Evolutionary conservation across 139 green algal species (phyloP), one percentile per base, ranked within the genome.

Genomic region (Asterochloris sp.): DNA sequence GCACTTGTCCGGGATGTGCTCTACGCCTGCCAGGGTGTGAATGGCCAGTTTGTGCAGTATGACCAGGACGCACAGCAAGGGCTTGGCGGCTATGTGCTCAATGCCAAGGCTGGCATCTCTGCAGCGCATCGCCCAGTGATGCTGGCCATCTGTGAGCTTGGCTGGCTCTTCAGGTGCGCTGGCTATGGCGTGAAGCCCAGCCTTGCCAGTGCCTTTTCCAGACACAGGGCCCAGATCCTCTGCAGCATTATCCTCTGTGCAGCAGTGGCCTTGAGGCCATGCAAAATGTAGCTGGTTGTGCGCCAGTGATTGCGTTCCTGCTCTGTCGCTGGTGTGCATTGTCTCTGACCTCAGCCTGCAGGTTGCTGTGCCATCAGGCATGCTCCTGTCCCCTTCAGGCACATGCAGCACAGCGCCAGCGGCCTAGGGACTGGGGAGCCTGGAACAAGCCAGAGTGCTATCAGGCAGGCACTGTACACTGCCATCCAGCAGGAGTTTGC

Each of bases 1-100:
- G 69, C 84, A n/a, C 88, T 98, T 26, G 95, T 98, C n/a, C 83
- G 87, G 14, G 96, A 98, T 61, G 86, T 95, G 64, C 83, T 98
- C 74, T 94, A 91, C 69, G 85, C 86, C 10, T 95, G 90, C 83
- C 93, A 96, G 83, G 95, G 91, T 29, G 90, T 97, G 60, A 84
- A 91, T 19, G 94, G 96, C 61, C 71, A 82, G 1, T 84, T 89
- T 81, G 76, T 94, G 38, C 88, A 64, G 19, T 94, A 89, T 68
- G 74, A 88, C 26, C 54, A 13, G 14, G n/a, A 60, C 73, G 69
- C 83, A 54, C 74, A 63, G 67, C 27, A 62, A 38, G 38, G 60
- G 0, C 21, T 61, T 66, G 78, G 82, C 47, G 27, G 63, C 15
- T 92, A 87, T 64, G 38, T 78, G n/a, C 76, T 84, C 24, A 73